These are phyloP conservation scores for Neospora caninum DNA, from an alignment of 169 alveolate species.

Conservation along the genomic window DNA sequence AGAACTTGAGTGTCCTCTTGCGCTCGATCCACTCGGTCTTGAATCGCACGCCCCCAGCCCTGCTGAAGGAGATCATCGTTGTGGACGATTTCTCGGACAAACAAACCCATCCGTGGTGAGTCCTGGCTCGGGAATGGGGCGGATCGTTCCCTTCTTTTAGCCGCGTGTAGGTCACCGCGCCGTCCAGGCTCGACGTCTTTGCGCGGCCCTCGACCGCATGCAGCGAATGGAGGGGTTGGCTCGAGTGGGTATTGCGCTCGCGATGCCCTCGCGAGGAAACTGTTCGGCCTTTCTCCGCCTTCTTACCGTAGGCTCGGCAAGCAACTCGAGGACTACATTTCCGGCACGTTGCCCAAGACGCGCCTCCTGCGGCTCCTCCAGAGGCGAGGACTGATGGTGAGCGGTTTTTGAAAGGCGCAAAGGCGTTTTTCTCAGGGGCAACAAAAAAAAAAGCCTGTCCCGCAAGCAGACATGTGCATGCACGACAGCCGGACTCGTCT, in stretches of 20 bases:
- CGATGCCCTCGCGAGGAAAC: too few species aligned
- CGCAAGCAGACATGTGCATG: too few species aligned
- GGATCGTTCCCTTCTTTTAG: too few species aligned
- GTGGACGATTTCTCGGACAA: slow-evolving; percentile 71
- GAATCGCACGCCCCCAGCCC: slow-evolving; percentile 73
- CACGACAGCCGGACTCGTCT: too few species aligned
- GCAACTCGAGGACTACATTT: slow-evolving; percentile 53
- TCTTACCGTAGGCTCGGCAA: slow-evolving; percentile 2
- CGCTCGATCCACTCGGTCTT: slow-evolving; percentile 74
- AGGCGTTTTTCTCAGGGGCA: too few species aligned
- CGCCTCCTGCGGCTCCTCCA: slow-evolving; percentile 52
- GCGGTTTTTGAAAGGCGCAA: background rate
- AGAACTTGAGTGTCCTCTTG: slow-evolving; percentile 67
- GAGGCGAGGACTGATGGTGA: slow-evolving; percentile 66
- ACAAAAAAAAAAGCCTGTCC: too few species aligned
- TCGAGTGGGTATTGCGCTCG: too few species aligned
- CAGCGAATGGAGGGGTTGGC: too few species aligned
- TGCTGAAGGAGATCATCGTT: slow-evolving; percentile 72
- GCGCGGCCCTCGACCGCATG: too few species aligned
- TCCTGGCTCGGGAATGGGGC: background rate
- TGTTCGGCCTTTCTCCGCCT: background rate
- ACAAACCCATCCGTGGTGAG: slow-evolving; percentile 57
- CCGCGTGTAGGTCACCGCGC: too few species aligned
- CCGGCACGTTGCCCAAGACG: slow-evolving; percentile 69
- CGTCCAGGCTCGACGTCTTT: too few species aligned